phyloP scores from a whole-genome alignment of 2,329 filamentous ascomycete species.

The Cercospora sp. region DNA sequence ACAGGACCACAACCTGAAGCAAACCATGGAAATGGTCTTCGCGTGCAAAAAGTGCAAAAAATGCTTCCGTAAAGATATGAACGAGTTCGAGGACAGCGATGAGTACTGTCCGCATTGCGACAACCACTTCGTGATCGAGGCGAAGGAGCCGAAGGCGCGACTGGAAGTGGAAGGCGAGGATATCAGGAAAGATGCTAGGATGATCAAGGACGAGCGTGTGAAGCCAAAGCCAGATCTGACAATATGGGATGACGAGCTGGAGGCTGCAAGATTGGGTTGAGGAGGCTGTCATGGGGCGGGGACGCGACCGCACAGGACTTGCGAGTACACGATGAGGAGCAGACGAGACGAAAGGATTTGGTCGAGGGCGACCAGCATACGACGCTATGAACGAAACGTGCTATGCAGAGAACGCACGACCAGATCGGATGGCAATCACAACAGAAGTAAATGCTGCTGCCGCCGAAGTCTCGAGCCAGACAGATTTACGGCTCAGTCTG shows the following conservation, averaged over 20 bases:
- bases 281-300: not conserved
- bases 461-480: not conserved
- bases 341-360: not conserved
- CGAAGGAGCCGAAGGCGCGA: constrained; percentile 76
- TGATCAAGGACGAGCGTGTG: constrained; percentile 88
- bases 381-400: not conserved
- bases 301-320: not conserved
- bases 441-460: not conserved
- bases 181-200: constrained; percentile 75
- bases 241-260: constrained; percentile 39
- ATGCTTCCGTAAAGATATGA: constrained; percentile 90
- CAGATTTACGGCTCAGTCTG: not conserved
- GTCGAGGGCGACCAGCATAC: not conserved
- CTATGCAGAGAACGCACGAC: not conserved
- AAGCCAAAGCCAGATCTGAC: constrained; percentile 42
- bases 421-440: not conserved
- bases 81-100: constrained; percentile 92
- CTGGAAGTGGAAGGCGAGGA: constrained; percentile 91
- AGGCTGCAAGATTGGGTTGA: constrained; percentile 38
- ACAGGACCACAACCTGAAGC: constrained; percentile 70
- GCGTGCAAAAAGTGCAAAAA: constrained; percentile 99
- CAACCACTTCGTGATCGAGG: constrained; percentile 95
- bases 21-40: constrained; percentile 82
- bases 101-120: constrained; percentile 99
- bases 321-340: not conserved